Evolutionary conservation across 2,329 filamentous ascomycete genomes (phyloP).

Genomic region (Colletotrichum tamarilloi): DNA sequence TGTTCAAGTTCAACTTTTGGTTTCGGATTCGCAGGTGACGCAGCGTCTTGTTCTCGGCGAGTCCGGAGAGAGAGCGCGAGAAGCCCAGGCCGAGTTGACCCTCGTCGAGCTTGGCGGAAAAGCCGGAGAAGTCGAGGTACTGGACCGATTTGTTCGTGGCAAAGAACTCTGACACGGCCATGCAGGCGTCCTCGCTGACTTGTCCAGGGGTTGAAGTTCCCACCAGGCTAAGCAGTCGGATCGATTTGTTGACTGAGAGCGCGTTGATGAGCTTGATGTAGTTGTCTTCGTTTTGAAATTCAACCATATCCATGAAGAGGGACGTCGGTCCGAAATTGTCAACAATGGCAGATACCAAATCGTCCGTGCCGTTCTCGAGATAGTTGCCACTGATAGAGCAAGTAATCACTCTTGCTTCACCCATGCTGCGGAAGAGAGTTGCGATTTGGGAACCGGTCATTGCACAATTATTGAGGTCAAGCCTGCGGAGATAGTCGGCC

Average conservation of each 20-base stretch:
- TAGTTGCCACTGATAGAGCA: slow-evolving; percentile 64
- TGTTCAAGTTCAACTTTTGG: slow-evolving; percentile 65
- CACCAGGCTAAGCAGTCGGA: slow-evolving; percentile 64
- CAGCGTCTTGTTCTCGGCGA: slow-evolving; percentile 56
- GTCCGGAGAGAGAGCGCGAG: slow-evolving; percentile 59
- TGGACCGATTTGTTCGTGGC: slow-evolving; percentile 61
- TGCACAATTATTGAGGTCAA: slow-evolving; percentile 64
- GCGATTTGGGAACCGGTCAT: slow-evolving; percentile 62
- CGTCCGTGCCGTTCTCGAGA: slow-evolving; percentile 62
- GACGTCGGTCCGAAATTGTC: slow-evolving; percentile 60
- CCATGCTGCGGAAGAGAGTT: slow-evolving; percentile 62
- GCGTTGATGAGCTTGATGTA: slow-evolving; percentile 63
- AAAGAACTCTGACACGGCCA: slow-evolving; percentile 62
- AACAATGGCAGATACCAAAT: slow-evolving; percentile 60
- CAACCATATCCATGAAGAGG: slow-evolving; percentile 67
- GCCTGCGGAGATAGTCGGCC: slow-evolving; percentile 53
- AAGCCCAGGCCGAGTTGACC: slow-evolving; percentile 65
- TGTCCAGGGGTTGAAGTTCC: slow-evolving; percentile 63
- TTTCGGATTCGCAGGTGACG: slow-evolving; percentile 66
- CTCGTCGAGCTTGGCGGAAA: slow-evolving; percentile 67
- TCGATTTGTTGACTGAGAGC: slow-evolving; percentile 60
- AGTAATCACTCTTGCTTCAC: slow-evolving; percentile 58
- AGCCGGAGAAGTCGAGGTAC: slow-evolving; percentile 68
- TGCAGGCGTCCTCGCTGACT: slow-evolving; percentile 58
- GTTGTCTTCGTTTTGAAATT: slow-evolving; percentile 62